Conservation (phyloP, 2,329 filamentous ascomycete genomes). For the Fusarium falciforme region DNA sequence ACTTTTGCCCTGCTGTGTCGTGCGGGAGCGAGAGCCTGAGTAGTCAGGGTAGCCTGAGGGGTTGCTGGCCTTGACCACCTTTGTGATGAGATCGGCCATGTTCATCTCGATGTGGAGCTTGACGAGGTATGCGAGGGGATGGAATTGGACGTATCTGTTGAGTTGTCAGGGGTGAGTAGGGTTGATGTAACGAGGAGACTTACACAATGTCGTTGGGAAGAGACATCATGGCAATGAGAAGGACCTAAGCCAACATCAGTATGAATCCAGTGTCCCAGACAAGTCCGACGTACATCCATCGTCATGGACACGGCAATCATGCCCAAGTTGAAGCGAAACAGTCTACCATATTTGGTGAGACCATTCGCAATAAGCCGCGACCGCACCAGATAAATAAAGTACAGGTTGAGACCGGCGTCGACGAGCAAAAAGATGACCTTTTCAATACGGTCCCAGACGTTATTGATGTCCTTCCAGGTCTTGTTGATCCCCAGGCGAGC, state of each 20-base stretch:
- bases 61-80: slow-evolving; percentile 47
- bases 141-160: slow-evolving; percentile 57
- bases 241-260: slow-evolving; percentile 42
- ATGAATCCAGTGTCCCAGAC: fast-evolving
- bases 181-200: not conserved
- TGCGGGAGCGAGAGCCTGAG: slow-evolving; percentile 34
- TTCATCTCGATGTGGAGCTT: slow-evolving; percentile 66
- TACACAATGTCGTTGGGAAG: slow-evolving; percentile 46
- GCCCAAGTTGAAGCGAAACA: slow-evolving; percentile 52
- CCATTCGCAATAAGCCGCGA: slow-evolving; percentile 59
- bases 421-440: slow-evolving; percentile 63
- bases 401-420: slow-evolving; percentile 62
- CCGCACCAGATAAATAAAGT: slow-evolving; percentile 62
- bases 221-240: slow-evolving; percentile 48
- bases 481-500: slow-evolving; percentile 57
- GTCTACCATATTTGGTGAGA: slow-evolving; percentile 59
- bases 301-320: slow-evolving; percentile 48
- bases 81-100: slow-evolving; percentile 63
- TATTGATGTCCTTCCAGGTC: slow-evolving; percentile 58
- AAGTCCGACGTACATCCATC: slow-evolving; percentile 37
- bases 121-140: slow-evolving; percentile 64
- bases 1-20: slow-evolving; percentile 30
- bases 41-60: slow-evolving; percentile 47
- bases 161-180: not conserved
- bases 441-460: slow-evolving; percentile 64